Evolutionary conservation across 2,329 filamentous ascomycete genomes (phyloP).

Genomic region (Alternaria incomplexa): DNA sequence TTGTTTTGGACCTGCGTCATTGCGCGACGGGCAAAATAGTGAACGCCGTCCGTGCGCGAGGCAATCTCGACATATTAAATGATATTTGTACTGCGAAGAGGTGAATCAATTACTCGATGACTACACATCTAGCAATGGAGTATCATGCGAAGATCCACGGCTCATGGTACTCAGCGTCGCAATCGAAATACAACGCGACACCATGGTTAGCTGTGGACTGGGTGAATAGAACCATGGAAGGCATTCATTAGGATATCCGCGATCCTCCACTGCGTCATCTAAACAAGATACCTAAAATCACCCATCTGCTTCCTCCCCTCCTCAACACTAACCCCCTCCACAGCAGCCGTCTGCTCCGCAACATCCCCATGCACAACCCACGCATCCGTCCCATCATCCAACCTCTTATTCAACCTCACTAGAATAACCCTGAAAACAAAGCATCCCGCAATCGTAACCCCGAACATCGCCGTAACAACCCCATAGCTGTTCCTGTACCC

Average conservation of each 20-base stretch:
- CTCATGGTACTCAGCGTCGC: neutral
- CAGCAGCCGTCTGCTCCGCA: slow-evolving; percentile 36
- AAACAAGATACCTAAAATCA: slow-evolving; percentile 44
- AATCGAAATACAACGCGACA: rapidly evolving
- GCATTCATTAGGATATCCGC: neutral
- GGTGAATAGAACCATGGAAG: neutral
- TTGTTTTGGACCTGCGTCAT: slow-evolving; percentile 13
- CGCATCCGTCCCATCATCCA: slow-evolving; percentile 38
- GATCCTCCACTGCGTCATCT: too few species aligned
- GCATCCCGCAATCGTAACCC: slow-evolving; percentile 62
- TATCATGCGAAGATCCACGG: neutral
- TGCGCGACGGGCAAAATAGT: neutral
- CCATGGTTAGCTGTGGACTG: too few species aligned
- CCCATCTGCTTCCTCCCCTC: slow-evolving; percentile 35
- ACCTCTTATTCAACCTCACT: slow-evolving; percentile 37
- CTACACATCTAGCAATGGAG: neutral
- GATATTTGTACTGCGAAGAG: neutral
- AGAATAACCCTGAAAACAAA: slow-evolving; percentile 38
- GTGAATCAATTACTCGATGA: neutral
- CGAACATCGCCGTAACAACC: slow-evolving; percentile 70
- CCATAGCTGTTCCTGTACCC: slow-evolving; percentile 70
- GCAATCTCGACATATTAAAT: neutral
- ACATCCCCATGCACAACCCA: slow-evolving; percentile 39
- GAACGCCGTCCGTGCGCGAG: neutral
- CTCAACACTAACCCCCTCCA: slow-evolving; percentile 37